phyloP scores from a whole-genome alignment of 768 basidiomycete genomes.

The Ephemerocybe angulata region DNA sequence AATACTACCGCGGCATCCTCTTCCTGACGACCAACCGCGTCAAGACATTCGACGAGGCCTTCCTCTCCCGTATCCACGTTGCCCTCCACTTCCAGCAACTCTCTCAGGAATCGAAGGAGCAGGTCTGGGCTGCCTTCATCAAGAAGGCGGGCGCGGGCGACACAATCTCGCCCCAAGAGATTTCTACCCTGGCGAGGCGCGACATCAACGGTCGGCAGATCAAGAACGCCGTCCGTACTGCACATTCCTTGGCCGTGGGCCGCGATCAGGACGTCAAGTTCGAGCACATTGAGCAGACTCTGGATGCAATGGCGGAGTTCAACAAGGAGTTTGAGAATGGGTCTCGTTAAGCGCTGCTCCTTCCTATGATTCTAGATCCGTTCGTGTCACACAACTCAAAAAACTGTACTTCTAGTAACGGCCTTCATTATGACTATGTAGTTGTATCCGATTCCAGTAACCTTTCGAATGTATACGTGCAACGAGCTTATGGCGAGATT shows the following conservation, averaged over 20 bases:
- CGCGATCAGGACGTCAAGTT: constrained; percentile 44
- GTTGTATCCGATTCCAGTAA: not conserved
- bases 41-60: constrained; percentile 63
- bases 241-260: constrained; percentile 54
- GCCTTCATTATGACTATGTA: too few species aligned
- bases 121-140: constrained; percentile 65
- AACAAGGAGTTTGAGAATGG: constrained; percentile 35
- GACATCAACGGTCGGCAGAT: constrained; percentile 64
- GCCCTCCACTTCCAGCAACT: constrained; percentile 64
- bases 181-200: constrained; percentile 44
- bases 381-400: not conserved
- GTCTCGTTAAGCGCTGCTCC: not conserved
- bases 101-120: constrained; percentile 44
- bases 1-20: constrained; percentile 55
- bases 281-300: constrained; percentile 51
- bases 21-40: constrained; percentile 57
- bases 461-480: too few species aligned
- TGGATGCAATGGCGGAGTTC: constrained; percentile 64
- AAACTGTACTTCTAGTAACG: not conserved
- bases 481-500: not conserved
- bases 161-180: constrained; percentile 37
- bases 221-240: constrained; percentile 66
- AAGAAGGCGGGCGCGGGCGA: constrained; percentile 34
- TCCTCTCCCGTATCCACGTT: constrained; percentile 64
- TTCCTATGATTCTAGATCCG: not conserved